Conservation (phyloP, 2,329 filamentous ascomycete species). For the Diaporthe sp. region DNA sequence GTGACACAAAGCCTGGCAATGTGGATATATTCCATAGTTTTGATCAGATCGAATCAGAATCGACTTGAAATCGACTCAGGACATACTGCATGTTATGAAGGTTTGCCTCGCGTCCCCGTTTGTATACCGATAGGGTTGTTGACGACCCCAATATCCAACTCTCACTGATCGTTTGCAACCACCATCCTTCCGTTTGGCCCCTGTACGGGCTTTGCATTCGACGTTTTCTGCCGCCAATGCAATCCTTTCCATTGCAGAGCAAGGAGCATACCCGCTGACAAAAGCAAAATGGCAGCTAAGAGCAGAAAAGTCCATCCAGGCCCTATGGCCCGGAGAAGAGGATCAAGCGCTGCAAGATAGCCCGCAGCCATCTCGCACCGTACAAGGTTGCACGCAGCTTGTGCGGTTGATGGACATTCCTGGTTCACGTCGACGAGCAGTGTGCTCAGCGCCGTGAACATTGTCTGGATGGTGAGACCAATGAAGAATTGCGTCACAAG, state of each 20-base stretch:
- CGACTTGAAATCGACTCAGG: not conserved
- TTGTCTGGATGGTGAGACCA: conserved; percentile 22
- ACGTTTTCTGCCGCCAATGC: not conserved
- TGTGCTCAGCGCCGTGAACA: conserved; percentile 24
- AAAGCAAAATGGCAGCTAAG: not conserved
- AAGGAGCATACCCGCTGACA: not conserved
- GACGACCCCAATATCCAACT: no score
- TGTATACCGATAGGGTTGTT: not conserved
- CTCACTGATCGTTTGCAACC: not conserved
- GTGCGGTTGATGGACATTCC: conserved; percentile 28
- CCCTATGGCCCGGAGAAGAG: not conserved
- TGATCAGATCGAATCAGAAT: no score
- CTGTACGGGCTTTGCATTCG: not conserved
- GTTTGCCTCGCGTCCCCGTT: not conserved
- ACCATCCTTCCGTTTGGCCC: fast-evolving
- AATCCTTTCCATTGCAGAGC: not conserved
- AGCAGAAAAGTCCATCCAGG: conserved; percentile 26
- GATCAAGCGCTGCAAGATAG: conserved; percentile 27
- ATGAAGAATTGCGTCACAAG: conserved; percentile 30
- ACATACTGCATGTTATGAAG: not conserved
- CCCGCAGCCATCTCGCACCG: conserved; percentile 26
- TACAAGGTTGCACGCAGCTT: conserved; percentile 28
- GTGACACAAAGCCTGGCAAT: no score
- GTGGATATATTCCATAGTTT: no score
- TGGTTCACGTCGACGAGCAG: conserved; percentile 23